A percentile compares a stretch with the other conserved stretches of the same genome.
Conservation (phyloP, 768 basidiomycete genomes). For the Wakefieldia striispora region DNA sequence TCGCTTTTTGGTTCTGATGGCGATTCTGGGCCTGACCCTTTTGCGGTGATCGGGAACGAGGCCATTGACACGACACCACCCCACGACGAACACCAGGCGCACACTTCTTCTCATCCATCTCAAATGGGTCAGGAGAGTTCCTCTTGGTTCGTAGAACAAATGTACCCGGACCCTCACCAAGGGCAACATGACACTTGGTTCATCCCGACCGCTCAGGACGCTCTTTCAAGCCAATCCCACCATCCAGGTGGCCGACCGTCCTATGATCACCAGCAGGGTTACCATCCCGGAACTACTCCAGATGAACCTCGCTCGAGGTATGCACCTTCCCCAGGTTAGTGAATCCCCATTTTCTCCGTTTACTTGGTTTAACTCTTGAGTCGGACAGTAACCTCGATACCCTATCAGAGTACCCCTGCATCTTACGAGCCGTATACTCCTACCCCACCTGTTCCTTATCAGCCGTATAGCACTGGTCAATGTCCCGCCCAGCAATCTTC, state of each 20-base stretch:
- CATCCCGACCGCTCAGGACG: conserved; percentile 20
- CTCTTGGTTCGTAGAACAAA: conserved; percentile 39
- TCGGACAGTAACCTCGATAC: conserved; percentile 10
- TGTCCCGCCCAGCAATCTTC: conserved; percentile 13
- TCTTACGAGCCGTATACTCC: conserved; percentile 28
- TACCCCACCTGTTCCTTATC: conserved; percentile 14
- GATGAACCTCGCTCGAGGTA: conserved; percentile 23
- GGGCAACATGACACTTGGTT: conserved; percentile 29
- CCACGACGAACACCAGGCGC: conserved; percentile 22
- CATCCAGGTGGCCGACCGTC: conserved; percentile 9
- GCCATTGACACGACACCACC: conserved; percentile 30
- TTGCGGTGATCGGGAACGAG: conserved; percentile 54
- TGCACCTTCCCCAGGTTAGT: conserved; percentile 25
- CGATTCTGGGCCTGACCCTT: conserved; percentile 60
- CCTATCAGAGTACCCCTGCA: conserved; percentile 11
- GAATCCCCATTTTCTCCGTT: background rate
- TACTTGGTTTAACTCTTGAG: conserved; percentile 4
- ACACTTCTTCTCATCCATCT: conserved; percentile 22
- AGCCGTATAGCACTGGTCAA: conserved; percentile 13
- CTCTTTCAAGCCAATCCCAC: conserved; percentile 13
- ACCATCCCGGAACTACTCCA: conserved; percentile 29
- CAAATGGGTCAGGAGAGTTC: conserved; percentile 37
- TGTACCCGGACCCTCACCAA: conserved; percentile 26
- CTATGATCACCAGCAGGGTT: conserved; percentile 31
- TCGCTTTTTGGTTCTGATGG: conserved; percentile 69